Base-by-base conservation (phyloP, 305 asterid genomes). In the Rubia tinctorum region DNA sequence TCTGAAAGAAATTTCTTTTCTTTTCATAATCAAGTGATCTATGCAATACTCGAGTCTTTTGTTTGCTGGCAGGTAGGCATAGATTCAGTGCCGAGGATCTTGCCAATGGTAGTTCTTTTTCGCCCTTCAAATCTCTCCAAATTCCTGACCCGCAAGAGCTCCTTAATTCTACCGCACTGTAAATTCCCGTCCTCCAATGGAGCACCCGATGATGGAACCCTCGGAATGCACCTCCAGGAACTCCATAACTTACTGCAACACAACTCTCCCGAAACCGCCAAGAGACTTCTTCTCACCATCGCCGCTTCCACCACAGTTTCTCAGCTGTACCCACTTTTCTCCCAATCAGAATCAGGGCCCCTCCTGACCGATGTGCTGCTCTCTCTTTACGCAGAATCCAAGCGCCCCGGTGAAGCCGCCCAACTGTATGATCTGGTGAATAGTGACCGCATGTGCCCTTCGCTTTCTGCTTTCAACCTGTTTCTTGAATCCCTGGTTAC, bases 111-210 rank as follows among this genome's bases (percentile, higher is more conserved):
- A 34, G 39, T 34, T 34, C 39, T 18, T 18, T 22, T 53, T 53
- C 60, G 60, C 17, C 60, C 60, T 53, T 53, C 60, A 53, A 53
- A 53, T 17, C 60, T 53, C 10, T 22, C 23, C n/a, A 53, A 53
- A 53, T 53, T 18, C 11, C 9, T 53, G 7, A 18, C 23, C 39
- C 39, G 39, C 39, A 34, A 34, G 39, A 34, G 39, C 39, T 34
- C 39, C 56, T 6, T n/a, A 49, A 6, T 49, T 14, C 56, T 49
- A 8, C 60, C 60, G 25, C 60, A 22, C 60, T 53, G 60, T 11
- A 53, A 53, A 53, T 53, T 53, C 60, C 23, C 18, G 60, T 53
- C 65, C 65, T 59, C 65, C 37, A 8, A 59, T 59, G 62, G 62
- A 56, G 62, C 62, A 56, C 27, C 62, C 30, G 17, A 59, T 27